These are phyloP conservation scores for Sporothrix brasiliensis DNA, from an alignment of 2,329 filamentous ascomycete genomes.

Conservation along the genomic window DNA sequence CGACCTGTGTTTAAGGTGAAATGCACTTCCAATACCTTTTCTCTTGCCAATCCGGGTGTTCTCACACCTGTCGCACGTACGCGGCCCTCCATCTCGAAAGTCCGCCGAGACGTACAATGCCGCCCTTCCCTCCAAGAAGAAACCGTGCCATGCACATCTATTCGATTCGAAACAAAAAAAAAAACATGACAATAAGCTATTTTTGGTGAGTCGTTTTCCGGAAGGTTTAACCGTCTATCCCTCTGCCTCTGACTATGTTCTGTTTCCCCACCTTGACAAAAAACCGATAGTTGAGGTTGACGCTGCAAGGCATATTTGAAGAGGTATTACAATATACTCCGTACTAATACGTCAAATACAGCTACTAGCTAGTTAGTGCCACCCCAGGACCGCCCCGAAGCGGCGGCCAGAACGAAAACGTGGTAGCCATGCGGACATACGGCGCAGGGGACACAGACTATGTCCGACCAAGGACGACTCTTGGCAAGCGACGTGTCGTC, in stretches of 20 bases:
- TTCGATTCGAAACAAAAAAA: not conserved
- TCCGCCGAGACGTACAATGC: not conserved
- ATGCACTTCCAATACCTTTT: not conserved
- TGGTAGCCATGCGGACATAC: constrained; percentile 3
- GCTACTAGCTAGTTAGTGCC: not conserved
- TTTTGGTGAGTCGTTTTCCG: not conserved
- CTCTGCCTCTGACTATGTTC: not conserved
- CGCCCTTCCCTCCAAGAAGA: not conserved
- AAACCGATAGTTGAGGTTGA: not conserved
- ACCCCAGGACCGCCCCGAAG: not conserved
- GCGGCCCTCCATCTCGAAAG: not conserved
- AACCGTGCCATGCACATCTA: not conserved
- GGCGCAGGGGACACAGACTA: constrained; percentile 9
- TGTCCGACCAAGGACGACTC: not conserved
- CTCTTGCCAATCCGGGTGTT: not conserved
- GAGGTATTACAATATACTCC: not conserved
- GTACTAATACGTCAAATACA: not conserved
- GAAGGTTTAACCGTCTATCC: constrained; percentile 22
- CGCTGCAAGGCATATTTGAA: not conserved
- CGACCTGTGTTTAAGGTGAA: not conserved
- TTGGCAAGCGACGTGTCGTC: constrained; percentile 12
- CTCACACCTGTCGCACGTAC: not conserved
- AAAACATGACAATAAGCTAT: constrained; percentile 2
- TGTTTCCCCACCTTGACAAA: not conserved
- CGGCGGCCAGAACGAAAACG: constrained; percentile 24